phyloP scores from a whole-genome alignment of 2,329 filamentous ascomycete genomes.

The Aspergillus jensenii region DNA sequence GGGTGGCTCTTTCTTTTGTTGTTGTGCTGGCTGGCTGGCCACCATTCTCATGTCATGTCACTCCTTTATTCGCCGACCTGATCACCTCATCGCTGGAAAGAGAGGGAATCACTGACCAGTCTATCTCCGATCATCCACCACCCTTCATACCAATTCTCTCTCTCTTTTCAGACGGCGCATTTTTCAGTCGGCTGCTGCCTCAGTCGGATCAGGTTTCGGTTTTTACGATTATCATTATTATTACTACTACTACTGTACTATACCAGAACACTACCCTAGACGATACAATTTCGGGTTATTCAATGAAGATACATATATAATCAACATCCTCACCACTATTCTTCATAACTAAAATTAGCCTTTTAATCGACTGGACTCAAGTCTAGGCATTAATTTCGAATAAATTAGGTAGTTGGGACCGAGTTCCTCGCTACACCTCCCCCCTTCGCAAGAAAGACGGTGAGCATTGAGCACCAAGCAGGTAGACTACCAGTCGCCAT shows the following conservation, averaged over 20 bases:
- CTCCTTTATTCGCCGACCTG: conserved; percentile 15
- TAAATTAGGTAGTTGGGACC: neutral
- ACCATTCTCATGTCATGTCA: conserved; percentile 19
- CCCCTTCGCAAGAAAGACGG: neutral
- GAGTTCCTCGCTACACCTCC: neutral
- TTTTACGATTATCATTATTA: neutral
- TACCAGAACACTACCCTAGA: conserved; percentile 1
- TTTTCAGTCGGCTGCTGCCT: neutral
- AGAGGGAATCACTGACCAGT: conserved; percentile 7
- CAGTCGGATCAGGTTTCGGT: neutral
- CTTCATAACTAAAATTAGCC: neutral
- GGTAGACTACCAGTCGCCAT: no score
- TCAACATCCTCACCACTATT: neutral
- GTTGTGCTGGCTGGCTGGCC: neutral
- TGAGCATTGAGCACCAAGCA: neutral
- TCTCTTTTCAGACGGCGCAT: neutral
- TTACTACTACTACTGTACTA: conserved; percentile 1
- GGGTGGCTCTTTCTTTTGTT: conserved; percentile 19
- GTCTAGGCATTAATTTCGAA: neutral
- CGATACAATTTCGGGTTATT: conserved; percentile 7
- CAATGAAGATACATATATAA: neutral
- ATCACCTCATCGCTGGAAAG: conserved; percentile 3
- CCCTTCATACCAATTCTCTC: neutral
- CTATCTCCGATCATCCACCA: neutral
- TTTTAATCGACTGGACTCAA: neutral